phyloP scores from a whole-genome alignment of 2,329 filamentous ascomycete genomes.

The Microcyclospora pomicola region DNA sequence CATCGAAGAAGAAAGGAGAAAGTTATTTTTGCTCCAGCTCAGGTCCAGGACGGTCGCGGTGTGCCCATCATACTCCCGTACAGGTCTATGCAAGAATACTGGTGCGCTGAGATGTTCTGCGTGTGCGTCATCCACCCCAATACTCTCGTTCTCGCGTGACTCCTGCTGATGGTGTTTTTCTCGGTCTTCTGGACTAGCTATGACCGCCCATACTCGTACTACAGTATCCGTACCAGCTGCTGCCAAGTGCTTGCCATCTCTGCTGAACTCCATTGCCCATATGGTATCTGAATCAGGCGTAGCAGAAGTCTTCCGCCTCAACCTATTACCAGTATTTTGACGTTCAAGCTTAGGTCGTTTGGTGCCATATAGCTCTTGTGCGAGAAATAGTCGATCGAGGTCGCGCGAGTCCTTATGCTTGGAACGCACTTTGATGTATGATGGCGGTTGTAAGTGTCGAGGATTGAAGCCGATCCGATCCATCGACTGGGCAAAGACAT shows the following conservation, averaged over 20 bases:
- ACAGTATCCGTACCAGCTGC: conserved; percentile 82
- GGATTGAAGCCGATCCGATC: conserved; percentile 66
- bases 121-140: conserved; percentile 35
- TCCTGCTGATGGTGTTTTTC: conserved; percentile 59
- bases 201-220: conserved; percentile 77
- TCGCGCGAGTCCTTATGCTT: conserved; percentile 69
- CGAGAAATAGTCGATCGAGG: conserved; percentile 79
- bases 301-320: conserved; percentile 31
- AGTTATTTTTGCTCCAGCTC: conserved; percentile 99
- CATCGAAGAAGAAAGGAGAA: conserved; percentile 89
- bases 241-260: conserved; percentile 79
- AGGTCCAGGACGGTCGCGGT: conserved; percentile 75
- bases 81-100: conserved; percentile 68
- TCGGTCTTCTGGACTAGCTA: conserved; percentile 70
- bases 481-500: conserved; percentile 65
- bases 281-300: conserved; percentile 42
- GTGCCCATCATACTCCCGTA: conserved; percentile 72
- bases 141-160: conserved; percentile 31
- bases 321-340: conserved; percentile 12
- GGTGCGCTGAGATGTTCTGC: conserved; percentile 60
- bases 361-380: conserved; percentile 56
- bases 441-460: conserved; percentile 72
- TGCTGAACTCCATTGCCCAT: conserved; percentile 88
- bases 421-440: conserved; percentile 74
- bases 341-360: conserved; percentile 9